Conservation (phyloP, 73 alveolate species). For the Diophrys appendiculata region DNA sequence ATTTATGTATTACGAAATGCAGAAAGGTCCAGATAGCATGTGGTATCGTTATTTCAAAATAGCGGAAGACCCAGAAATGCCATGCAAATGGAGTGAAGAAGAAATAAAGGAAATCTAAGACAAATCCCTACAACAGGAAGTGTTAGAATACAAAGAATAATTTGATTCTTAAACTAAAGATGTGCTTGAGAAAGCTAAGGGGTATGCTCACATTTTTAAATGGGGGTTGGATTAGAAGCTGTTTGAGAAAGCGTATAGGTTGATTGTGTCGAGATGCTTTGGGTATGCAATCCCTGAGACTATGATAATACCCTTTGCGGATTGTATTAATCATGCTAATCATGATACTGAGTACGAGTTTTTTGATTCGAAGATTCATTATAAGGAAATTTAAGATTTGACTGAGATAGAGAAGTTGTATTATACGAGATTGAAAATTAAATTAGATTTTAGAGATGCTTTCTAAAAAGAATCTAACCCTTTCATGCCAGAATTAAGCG, state of each 20-base stretch:
- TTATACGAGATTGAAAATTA: conserved; percentile 24
- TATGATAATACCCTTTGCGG: conserved; percentile 65
- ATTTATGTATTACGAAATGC: conserved; percentile 36
- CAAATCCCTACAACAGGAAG: conserved; percentile 39
- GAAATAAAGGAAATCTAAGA: conserved; percentile 47
- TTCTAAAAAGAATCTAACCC: background rate
- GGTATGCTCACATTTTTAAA: too few species aligned
- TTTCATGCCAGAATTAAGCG: too few species aligned
- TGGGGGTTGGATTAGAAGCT: too few species aligned
- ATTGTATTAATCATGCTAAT: conserved; percentile 46
- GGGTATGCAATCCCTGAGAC: conserved; percentile 56
- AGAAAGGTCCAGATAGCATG: conserved; percentile 41
- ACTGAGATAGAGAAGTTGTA: conserved; percentile 5
- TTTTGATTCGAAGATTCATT: conserved; percentile 27
- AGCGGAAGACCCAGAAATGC: conserved; percentile 52
- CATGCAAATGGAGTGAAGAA: conserved; percentile 38
- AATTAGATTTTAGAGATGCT: conserved; percentile 16
- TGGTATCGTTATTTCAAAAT: conserved; percentile 62
- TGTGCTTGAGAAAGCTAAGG: too few species aligned
- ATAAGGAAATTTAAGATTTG: background rate
- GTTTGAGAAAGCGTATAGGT: conserved; percentile 26
- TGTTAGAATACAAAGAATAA: conserved; percentile 46
- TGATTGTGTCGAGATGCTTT: conserved; percentile 50
- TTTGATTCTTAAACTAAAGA: too few species aligned
- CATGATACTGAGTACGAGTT: conserved; percentile 42